Conservation (phyloP, 768 basidiomycete genomes). For the Phlebiopsis gigantea region DNA sequence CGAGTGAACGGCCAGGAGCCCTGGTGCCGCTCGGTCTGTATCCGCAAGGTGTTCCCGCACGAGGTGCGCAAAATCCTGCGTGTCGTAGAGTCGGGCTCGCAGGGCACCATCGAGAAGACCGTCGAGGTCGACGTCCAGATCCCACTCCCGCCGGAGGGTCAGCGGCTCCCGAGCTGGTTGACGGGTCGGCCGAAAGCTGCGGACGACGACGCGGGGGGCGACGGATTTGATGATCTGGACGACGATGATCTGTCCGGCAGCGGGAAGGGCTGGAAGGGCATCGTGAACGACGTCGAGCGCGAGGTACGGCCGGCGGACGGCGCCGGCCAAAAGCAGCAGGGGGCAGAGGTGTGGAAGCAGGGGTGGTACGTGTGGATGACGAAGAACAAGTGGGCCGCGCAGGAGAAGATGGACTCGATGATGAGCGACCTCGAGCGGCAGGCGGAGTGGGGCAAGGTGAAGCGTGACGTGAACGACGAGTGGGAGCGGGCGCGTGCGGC, state of each 20-base stretch:
- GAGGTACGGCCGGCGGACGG: background rate
- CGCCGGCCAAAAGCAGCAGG: slow-evolving; percentile 5
- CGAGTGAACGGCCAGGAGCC: slow-evolving; percentile 28
- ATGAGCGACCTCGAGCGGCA: slow-evolving; percentile 49
- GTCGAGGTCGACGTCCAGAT: slow-evolving; percentile 29
- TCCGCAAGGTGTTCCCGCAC: slow-evolving; percentile 32
- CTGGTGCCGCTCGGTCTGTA: slow-evolving; percentile 30
- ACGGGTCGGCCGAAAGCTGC: slow-evolving; percentile 6
- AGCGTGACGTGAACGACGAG: slow-evolving; percentile 45
- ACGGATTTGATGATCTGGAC: background rate
- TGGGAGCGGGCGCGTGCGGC: slow-evolving; percentile 35
- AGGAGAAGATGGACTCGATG: slow-evolving; percentile 59
- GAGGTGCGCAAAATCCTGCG: slow-evolving; percentile 22
- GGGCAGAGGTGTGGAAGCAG: slow-evolving; percentile 53
- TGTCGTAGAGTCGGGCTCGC: background rate
- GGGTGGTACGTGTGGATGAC: slow-evolving; percentile 75
- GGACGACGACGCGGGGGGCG: background rate
- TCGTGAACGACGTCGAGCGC: background rate
- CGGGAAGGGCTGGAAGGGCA: slow-evolving; percentile 1
- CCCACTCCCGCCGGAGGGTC: slow-evolving; percentile 65
- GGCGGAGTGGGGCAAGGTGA: slow-evolving; percentile 33
- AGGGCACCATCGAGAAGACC: background rate
- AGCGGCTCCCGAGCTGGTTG: slow-evolving; percentile 27
- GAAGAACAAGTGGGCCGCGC: slow-evolving; percentile 43
- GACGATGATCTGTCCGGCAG: background rate